phyloP scores from a whole-genome alignment of 2,329 filamentous ascomycete genomes.

The Aspergillus alliaceus region DNA sequence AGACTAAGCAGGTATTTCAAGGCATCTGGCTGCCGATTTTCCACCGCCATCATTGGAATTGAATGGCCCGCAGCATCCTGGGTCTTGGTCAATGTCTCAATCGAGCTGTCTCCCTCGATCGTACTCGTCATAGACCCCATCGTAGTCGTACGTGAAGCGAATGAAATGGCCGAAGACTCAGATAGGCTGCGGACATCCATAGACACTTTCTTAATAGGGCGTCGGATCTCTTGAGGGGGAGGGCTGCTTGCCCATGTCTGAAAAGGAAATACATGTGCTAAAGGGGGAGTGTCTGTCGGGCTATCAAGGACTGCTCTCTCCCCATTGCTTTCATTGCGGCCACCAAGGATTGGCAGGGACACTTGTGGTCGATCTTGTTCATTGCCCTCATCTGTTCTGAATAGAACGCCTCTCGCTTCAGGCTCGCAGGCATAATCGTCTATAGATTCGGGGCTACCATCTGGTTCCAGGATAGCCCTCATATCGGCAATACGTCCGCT shows the following conservation, averaged over 20 bases:
- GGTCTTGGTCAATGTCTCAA: conserved; percentile 60
- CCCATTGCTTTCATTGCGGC: conserved; percentile 17
- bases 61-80: conserved; percentile 74
- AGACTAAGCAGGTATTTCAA: conserved; percentile 78
- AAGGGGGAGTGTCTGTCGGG: conserved; percentile 33
- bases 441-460: conserved; percentile 45
- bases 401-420: conserved; percentile 27
- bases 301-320: conserved; percentile 15
- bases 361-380: conserved; percentile 23
- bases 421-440: conserved; percentile 43
- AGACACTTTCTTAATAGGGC: conserved; percentile 74
- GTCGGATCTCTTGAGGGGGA: conserved; percentile 44
- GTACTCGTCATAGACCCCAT: conserved; percentile 71
- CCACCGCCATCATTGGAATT: conserved; percentile 81
- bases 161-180: conserved; percentile 79
- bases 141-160: conserved; percentile 76
- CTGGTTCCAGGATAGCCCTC: conserved; percentile 75
- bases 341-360: conserved; percentile 24
- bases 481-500: conserved; percentile 75
- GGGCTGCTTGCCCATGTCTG: conserved; percentile 59
- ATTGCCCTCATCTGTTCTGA: conserved; percentile 38
- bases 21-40: conserved; percentile 68
- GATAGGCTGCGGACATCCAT: conserved; percentile 90
- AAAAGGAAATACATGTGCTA: conserved; percentile 91
- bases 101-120: conserved; percentile 82